Evolutionary conservation across 192 early-diverging fungal genomes (phyloP), one percentile per base, ranked within the genome.

Genomic region (Rhizoclosmatium sp.): DNA sequence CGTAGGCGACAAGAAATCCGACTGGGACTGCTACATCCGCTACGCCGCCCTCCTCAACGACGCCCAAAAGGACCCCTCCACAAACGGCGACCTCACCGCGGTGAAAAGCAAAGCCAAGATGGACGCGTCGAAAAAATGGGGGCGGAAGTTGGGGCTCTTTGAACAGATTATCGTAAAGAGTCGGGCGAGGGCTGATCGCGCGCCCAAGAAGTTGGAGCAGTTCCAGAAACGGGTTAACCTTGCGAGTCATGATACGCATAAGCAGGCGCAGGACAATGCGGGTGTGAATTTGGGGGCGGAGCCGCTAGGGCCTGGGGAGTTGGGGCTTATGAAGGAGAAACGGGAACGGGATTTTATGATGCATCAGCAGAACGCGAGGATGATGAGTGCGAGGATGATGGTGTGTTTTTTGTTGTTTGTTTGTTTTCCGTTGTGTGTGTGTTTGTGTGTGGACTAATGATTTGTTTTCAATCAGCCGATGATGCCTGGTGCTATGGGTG

Each of bases 21-120:
- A 90, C 7, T 94, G 89, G 85, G 93, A 93, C 41, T 93, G 92
- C 51, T 90, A 89, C 74, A 74, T 85, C 48, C 86, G 90, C 12
- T 93, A 65, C 54, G 75, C 46, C 47, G 61, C 44, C 5, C 31
- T 80, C 92, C 59, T 94, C 23, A 56, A 78, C 4, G 46, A 39
- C 12, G 7, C n/a, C 4, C 21, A 41, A 21, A 61, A 9, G 12
- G 70, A 23, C 19, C 45, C 40, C 21, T 60, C 14, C 5, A 59
- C 19, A 7, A 40, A 16, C 46, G 47, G 59, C 16, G 51, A 21
- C 5, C 10, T 19, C 3, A 2, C 5, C 3, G 23, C 41, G 42
- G 31, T 14, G 41, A 71, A 61, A 31, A 56, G 21, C 7, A 66
- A 64, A 73, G 23, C 47, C 4, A 64, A 40, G 47, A 31, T 46